Evolutionary conservation across 2,329 filamentous ascomycete genomes (phyloP).

Genomic region (Parastagonospora avenae): DNA sequence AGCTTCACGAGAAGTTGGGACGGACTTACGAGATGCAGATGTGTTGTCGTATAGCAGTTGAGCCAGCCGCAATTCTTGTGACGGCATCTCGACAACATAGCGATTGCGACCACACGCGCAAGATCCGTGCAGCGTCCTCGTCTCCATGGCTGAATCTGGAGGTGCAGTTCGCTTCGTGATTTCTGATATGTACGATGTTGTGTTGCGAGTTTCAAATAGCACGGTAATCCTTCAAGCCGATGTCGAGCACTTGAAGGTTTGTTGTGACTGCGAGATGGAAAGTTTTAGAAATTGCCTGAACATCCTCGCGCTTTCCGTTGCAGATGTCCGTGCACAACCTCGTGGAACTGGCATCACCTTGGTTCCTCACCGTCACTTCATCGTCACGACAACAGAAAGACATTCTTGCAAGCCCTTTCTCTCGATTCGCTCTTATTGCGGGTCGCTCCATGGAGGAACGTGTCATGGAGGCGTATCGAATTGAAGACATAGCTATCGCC

Average conservation of each 20-base stretch:
- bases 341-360: neutral
- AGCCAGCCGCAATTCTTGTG: conserved; percentile 68
- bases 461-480: neutral
- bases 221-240: no score
- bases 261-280: conserved; percentile 1
- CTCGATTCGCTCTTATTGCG: neutral
- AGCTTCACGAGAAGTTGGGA: neutral
- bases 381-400: neutral
- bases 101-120: conserved; percentile 87
- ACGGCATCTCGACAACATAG: conserved; percentile 75
- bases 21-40: conserved; percentile 70
- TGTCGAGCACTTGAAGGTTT: neutral
- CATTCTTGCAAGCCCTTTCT: no score
- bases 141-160: conserved; percentile 26
- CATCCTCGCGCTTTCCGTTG: conserved; percentile 1
- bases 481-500: no score
- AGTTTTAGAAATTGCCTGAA: conserved; percentile 7
- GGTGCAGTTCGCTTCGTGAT: conserved; percentile 13
- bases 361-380: neutral
- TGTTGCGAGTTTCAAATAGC: neutral
- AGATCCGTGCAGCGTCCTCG: conserved; percentile 69
- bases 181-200: neutral
- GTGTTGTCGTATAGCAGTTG: conserved; percentile 68
- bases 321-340: conserved; percentile 1
- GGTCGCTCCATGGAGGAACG: no score